These are phyloP conservation scores for Colletotrichum tamarilloi DNA, from an alignment of 2,329 filamentous ascomycete species.

Conservation along the genomic window DNA sequence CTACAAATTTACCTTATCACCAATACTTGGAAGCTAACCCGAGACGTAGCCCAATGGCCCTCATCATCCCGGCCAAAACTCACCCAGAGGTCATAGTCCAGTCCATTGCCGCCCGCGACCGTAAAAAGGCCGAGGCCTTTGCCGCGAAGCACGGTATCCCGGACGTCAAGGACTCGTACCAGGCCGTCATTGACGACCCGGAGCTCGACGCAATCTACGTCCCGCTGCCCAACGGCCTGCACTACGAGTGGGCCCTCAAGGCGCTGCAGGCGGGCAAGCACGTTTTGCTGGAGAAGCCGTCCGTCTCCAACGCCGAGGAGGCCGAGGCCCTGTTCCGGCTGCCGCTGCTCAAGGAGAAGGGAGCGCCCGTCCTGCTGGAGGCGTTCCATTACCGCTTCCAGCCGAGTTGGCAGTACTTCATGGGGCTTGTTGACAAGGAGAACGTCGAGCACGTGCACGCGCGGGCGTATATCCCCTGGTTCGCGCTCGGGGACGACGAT, in stretches of 20 bases:
- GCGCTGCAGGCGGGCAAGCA: conserved; percentile 63
- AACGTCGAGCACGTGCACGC: conserved; percentile 50
- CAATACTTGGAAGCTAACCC: neutral
- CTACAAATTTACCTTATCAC: too few relatives aligned
- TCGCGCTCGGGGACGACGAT: conserved; percentile 48
- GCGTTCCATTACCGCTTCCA: conserved; percentile 64
- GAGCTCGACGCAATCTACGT: conserved; percentile 61
- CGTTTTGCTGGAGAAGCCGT: conserved; percentile 66
- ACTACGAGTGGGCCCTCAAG: conserved; percentile 59
- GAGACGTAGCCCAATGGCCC: conserved; percentile 47
- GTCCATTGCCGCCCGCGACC: conserved; percentile 63
- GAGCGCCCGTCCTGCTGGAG: conserved; percentile 61
- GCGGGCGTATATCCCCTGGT: conserved; percentile 43
- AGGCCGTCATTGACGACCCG: conserved; percentile 51
- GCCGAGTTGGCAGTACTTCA: conserved; percentile 57
- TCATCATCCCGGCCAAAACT: conserved; percentile 61
- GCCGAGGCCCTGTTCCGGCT: conserved; percentile 56
- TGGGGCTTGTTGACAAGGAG: conserved; percentile 49
- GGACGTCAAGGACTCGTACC: conserved; percentile 59
- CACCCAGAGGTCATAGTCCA: conserved; percentile 65
- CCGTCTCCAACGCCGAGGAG: conserved; percentile 57
- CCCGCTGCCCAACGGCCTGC: conserved; percentile 55
- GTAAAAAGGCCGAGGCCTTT: conserved; percentile 56
- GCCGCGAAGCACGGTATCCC: conserved; percentile 64
- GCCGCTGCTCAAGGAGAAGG: conserved; percentile 44